Evolutionary conservation across 192 early-diverging fungal genomes (phyloP).

Genomic region (Umbelopsis vinacea): DNA sequence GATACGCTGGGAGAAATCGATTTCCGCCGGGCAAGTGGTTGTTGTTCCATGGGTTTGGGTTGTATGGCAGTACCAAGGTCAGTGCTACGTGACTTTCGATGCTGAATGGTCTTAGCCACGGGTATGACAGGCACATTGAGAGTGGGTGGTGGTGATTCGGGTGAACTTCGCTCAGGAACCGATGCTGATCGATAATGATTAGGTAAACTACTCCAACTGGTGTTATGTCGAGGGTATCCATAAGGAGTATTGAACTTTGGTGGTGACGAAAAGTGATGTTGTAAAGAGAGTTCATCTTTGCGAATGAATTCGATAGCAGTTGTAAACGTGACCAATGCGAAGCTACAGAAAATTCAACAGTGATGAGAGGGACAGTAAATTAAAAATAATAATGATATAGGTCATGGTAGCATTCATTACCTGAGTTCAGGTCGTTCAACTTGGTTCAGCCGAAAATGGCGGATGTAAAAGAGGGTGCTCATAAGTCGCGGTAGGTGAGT

Average conservation of each 20-base stretch:
- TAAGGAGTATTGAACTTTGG: slow-evolving; percentile 16
- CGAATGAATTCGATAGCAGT: slow-evolving; percentile 53
- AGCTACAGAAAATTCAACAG: too few relatives aligned
- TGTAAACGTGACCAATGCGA: slow-evolving; percentile 54
- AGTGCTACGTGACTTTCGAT: slow-evolving; percentile 15
- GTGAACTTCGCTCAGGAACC: slow-evolving; percentile 2
- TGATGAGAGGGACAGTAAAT: not conserved
- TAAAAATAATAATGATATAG: too few relatives aligned
- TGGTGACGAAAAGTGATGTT: slow-evolving; percentile 23
- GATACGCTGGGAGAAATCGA: slow-evolving; percentile 22
- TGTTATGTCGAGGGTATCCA: not conserved
- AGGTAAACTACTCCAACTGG: slow-evolving; percentile 12
- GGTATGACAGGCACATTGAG: not conserved
- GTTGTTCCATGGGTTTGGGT: not conserved
- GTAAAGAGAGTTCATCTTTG: slow-evolving; percentile 46
- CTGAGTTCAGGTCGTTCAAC: slow-evolving; percentile 10
- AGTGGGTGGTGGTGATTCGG: not conserved
- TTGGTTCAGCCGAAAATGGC: slow-evolving; percentile 47
- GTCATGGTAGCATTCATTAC: not conserved
- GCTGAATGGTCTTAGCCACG: not conserved
- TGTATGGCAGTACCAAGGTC: not conserved
- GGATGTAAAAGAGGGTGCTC: slow-evolving; percentile 55
- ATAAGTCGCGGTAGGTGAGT: slow-evolving; percentile 43
- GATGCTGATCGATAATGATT: slow-evolving; percentile 15
- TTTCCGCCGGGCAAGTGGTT: slow-evolving; percentile 1